Conservation (phyloP, 2,329 filamentous ascomycete species). For the Apiospora sp. region DNA sequence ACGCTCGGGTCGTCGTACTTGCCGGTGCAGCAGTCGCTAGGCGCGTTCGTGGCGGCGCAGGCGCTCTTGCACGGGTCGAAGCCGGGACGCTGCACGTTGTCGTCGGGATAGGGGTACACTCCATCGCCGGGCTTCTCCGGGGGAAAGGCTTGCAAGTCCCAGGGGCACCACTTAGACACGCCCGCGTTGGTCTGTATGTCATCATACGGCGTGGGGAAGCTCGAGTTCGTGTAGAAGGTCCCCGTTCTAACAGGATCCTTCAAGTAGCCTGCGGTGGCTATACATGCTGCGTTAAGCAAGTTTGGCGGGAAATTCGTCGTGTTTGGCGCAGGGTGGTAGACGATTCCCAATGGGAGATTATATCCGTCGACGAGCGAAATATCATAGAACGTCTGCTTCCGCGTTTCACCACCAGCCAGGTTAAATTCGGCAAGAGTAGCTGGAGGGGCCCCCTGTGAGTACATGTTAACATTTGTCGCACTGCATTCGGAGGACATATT, state of each 20-base stretch:
- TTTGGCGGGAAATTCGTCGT: constrained; percentile 75
- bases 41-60: constrained; percentile 72
- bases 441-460: constrained; percentile 70
- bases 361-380: constrained; percentile 87
- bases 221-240: constrained; percentile 67
- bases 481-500: not conserved
- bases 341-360: constrained; percentile 75
- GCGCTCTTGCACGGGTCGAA: constrained; percentile 83
- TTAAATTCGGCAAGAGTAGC: constrained; percentile 85
- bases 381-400: constrained; percentile 79
- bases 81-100: constrained; percentile 71
- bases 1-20: constrained; percentile 66
- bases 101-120: constrained; percentile 82
- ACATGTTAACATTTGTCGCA: constrained; percentile 23
- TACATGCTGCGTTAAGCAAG: constrained; percentile 78
- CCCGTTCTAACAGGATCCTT: constrained; percentile 62
- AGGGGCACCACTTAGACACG: constrained; percentile 79
- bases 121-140: constrained; percentile 77
- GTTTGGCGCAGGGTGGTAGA: constrained; percentile 67
- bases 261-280: constrained; percentile 72
- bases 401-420: constrained; percentile 68
- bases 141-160: constrained; percentile 74
- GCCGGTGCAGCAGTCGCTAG: constrained; percentile 79
- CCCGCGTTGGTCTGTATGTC: constrained; percentile 61
- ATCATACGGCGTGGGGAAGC: constrained; percentile 75